phyloP scores from a whole-genome alignment of 1,284 basidiomycete genomes.

The Pseudozyma pruni region DNA sequence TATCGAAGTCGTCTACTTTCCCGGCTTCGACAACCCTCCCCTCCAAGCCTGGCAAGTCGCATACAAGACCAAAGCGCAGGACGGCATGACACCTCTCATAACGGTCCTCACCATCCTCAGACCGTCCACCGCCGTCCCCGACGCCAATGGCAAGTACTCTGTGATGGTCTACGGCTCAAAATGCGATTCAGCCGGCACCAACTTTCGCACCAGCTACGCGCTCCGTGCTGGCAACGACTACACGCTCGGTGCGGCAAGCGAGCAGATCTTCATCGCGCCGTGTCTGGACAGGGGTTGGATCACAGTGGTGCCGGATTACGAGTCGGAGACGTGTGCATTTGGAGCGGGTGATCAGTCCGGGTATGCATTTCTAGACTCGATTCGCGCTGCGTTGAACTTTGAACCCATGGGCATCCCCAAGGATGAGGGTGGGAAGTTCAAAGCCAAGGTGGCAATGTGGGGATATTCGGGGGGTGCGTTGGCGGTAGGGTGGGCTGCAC shows the following conservation, averaged over 20 bases:
- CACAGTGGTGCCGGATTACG: slow-evolving; percentile 58
- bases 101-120: slow-evolving; percentile 47
- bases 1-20: slow-evolving; percentile 44
- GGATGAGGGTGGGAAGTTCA: slow-evolving; percentile 7
- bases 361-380: slow-evolving; percentile 55
- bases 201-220: slow-evolving; percentile 47
- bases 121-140: slow-evolving; percentile 30
- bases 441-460: slow-evolving; percentile 48
- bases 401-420: slow-evolving; percentile 35
- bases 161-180: slow-evolving; percentile 40
- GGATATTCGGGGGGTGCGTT: slow-evolving; percentile 65
- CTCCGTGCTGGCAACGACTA: slow-evolving; percentile 38
- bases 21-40: slow-evolving; percentile 41
- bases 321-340: slow-evolving; percentile 58
- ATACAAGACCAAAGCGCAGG: slow-evolving; percentile 45
- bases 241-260: slow-evolving; percentile 40
- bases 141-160: slow-evolving; percentile 32
- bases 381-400: slow-evolving; percentile 51
- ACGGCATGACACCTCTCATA: slow-evolving; percentile 45
- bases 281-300: slow-evolving; percentile 58
- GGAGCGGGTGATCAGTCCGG: slow-evolving; percentile 54
- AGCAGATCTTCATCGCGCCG: slow-evolving; percentile 55
- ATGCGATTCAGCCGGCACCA: slow-evolving; percentile 38
- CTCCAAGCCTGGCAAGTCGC: slow-evolving; percentile 52
- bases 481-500: slow-evolving; percentile 60